Conservation (phyloP, 768 basidiomycete species). For the Tylopilus vinaceipallidus region DNA sequence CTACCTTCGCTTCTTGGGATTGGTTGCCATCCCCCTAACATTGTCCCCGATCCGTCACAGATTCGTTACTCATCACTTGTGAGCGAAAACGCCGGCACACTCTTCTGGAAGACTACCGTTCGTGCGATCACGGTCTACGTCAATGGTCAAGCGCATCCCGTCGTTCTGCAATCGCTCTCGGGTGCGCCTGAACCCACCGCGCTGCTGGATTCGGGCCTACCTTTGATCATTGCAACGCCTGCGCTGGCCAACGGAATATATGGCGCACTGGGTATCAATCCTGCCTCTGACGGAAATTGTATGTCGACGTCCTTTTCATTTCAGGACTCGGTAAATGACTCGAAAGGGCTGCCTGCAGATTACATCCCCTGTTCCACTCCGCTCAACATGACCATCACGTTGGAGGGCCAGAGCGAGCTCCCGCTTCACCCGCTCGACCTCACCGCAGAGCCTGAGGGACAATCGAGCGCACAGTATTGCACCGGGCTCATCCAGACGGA, state of each 20-base stretch:
- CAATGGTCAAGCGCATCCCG: constrained; percentile 37
- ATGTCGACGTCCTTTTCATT: constrained; percentile 28
- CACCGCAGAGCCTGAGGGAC: constrained; percentile 44
- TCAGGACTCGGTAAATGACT: neutral
- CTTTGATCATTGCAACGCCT: constrained; percentile 60
- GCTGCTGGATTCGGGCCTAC: constrained; percentile 71
- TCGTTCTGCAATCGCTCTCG: constrained; percentile 43
- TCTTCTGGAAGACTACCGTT: constrained; percentile 65
- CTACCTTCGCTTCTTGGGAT: constrained; percentile 65
- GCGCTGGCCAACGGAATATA: constrained; percentile 73
- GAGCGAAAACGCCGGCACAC: constrained; percentile 36
- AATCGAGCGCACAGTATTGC: constrained; percentile 47
- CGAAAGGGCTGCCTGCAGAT: constrained; percentile 41
- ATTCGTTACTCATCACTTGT: constrained; percentile 52
- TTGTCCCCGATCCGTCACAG: constrained; percentile 52
- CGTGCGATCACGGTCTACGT: constrained; percentile 61
- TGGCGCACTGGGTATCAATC: constrained; percentile 64
- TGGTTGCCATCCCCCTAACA: constrained; percentile 56
- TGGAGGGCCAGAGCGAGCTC: constrained; percentile 55
- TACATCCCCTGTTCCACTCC: constrained; percentile 72
- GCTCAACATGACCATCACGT: constrained; percentile 67
- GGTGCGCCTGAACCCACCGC: constrained; percentile 54
- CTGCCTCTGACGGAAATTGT: constrained; percentile 64
- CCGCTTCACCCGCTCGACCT: constrained; percentile 77
- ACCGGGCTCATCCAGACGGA: constrained; percentile 66